Conservation (phyloP, 352 stramenopile genomes). For the Plasmopara muralis region DNA sequence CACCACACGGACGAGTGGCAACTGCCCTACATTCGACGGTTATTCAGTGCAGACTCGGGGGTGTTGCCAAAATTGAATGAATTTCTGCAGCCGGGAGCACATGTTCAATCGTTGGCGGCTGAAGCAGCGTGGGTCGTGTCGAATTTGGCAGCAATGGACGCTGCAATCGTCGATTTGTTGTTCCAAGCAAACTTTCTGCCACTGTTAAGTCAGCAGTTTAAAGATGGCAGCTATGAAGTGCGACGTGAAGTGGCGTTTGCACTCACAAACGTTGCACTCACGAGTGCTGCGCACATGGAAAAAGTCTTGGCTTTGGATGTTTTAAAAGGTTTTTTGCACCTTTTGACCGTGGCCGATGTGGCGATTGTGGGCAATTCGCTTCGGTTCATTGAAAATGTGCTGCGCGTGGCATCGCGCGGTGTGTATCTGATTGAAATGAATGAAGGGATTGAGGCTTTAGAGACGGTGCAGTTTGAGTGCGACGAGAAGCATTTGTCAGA, state of each 20-base stretch:
- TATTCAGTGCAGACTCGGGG: constrained; percentile 38
- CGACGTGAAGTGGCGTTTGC: constrained; percentile 70
- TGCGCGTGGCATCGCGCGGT: constrained; percentile 48
- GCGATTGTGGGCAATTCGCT: constrained; percentile 72
- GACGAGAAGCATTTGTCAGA: constrained; percentile 48
- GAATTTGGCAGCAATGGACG: constrained; percentile 63
- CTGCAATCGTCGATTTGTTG: constrained; percentile 44
- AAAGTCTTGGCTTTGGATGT: constrained; percentile 55
- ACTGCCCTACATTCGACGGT: constrained; percentile 43
- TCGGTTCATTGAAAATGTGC: constrained; percentile 71
- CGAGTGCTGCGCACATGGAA: constrained; percentile 38
- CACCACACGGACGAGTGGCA: constrained; percentile 74
- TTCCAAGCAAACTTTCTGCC: constrained; percentile 45
- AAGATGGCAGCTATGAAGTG: constrained; percentile 55
- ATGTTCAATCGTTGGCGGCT: constrained; percentile 35
- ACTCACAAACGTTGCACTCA: constrained; percentile 67
- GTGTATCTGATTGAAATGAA: constrained; percentile 51
- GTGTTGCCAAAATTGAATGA: constrained; percentile 53
- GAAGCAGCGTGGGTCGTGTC: constrained; percentile 73
- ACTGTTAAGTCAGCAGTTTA: constrained; percentile 52
- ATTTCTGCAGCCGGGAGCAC: constrained; percentile 37
- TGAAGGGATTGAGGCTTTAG: constrained; percentile 71
- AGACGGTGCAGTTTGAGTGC: constrained; percentile 69
- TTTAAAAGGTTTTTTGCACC: constrained; percentile 45
- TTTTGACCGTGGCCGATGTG: constrained; percentile 53